Conservation (phyloP, 495 filamentous ascomycete species). For the Pyronema omphalodes region DNA sequence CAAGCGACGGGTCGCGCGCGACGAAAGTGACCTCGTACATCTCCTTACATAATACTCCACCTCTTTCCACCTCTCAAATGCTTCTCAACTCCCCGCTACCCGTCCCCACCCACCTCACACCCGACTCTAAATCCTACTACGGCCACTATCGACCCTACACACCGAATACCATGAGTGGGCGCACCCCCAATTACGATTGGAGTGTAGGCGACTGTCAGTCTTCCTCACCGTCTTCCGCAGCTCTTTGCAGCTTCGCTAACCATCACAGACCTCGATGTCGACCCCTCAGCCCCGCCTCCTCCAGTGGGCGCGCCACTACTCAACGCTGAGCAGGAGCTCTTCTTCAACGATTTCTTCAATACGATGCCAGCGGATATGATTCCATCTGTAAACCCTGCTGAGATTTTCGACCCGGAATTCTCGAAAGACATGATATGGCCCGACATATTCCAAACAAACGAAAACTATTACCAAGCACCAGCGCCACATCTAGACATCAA, state of each 20-base stretch:
- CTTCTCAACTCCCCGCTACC: constrained; percentile 23
- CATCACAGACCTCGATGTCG: too few relatives aligned
- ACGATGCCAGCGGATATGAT: constrained; percentile 11
- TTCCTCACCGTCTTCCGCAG: too few relatives aligned
- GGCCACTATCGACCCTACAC: background rate
- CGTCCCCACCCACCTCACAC: constrained; percentile 13
- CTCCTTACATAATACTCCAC: background rate
- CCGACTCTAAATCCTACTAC: constrained; percentile 3
- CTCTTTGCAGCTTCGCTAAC: too few relatives aligned
- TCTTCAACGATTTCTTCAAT: constrained; percentile 21
- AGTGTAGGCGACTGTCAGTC: too few relatives aligned
- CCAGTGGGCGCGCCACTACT: constrained; percentile 22
- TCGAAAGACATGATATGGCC: constrained; percentile 18
- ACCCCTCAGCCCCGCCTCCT: constrained; percentile 12
- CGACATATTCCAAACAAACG: constrained; percentile 13
- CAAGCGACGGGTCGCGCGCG: background rate
- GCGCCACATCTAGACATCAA: constrained; percentile 18
- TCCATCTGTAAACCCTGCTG: constrained; percentile 17
- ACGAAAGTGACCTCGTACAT: background rate
- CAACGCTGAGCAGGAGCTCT: constrained; percentile 17
- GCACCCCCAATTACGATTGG: too few relatives aligned
- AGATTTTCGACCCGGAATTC: constrained; percentile 18
- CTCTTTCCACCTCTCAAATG: constrained; percentile 1
- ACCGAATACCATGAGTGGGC: too few relatives aligned
- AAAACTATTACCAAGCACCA: constrained; percentile 16